These are phyloP conservation scores for Cardamine chenopodiifolia DNA, from an alignment of 345 rosid genomes.

Conservation along the genomic window DNA sequence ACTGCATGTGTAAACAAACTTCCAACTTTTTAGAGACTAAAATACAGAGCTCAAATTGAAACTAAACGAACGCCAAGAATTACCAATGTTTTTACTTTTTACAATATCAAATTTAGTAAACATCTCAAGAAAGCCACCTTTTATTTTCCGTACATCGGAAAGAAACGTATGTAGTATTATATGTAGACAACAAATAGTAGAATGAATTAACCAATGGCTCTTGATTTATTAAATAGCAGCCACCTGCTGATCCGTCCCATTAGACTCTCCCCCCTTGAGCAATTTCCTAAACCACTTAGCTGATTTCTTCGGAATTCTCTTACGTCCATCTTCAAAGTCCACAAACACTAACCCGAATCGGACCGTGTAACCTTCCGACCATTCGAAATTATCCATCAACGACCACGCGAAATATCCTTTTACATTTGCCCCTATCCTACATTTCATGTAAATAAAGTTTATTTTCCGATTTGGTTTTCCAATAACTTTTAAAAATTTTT, in stretches of 20 bases:
- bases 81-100: background rate
- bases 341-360: slow-evolving; percentile 51
- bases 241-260: slow-evolving; percentile 11
- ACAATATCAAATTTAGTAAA: background rate
- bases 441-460: slow-evolving; percentile 1
- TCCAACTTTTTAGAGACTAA: background rate
- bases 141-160: background rate
- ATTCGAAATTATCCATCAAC: slow-evolving; percentile 49
- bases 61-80: background rate
- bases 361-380: slow-evolving; percentile 47
- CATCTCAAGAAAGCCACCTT: background rate
- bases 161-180: background rate
- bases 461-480: background rate
- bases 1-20: background rate
- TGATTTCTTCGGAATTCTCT: slow-evolving; percentile 46
- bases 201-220: background rate
- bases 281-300: slow-evolving; percentile 42
- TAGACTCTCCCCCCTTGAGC: slow-evolving; percentile 21
- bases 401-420: slow-evolving; percentile 54
- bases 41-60: background rate
- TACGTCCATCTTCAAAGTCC: slow-evolving; percentile 43
- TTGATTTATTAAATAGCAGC: slow-evolving; percentile 29
- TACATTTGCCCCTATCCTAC: slow-evolving; percentile 47
- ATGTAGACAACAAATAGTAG: background rate
- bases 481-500: too few species aligned